Evolutionary conservation across 345 rosid species (phyloP).

Genomic region (Pistacia vera): DNA sequence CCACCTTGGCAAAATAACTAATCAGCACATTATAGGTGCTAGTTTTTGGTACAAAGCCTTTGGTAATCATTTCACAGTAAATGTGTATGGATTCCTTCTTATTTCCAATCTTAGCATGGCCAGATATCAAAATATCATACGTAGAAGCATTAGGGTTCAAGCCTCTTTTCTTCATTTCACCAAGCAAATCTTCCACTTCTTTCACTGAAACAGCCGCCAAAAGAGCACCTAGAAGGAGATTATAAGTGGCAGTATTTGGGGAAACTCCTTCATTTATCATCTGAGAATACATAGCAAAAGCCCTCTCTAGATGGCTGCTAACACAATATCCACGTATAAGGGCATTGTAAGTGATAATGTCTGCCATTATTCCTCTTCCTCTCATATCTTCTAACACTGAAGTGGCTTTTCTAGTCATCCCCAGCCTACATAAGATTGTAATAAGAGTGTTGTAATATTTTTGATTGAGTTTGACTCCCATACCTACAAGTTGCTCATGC

Average conservation of each 20-base stretch:
- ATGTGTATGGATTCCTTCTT: slow-evolving; percentile 58
- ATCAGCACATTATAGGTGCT: slow-evolving; percentile 82
- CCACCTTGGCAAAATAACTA: slow-evolving; percentile 55
- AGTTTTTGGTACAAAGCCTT: slow-evolving; percentile 74
- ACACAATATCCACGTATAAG: slow-evolving; percentile 69
- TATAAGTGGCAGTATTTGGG: slow-evolving; percentile 67
- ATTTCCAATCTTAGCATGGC: slow-evolving; percentile 73
- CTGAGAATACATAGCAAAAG: slow-evolving; percentile 47
- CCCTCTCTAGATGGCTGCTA: slow-evolving; percentile 54
- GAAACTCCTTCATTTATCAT: slow-evolving; percentile 62
- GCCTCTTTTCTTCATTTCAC: slow-evolving; percentile 64
- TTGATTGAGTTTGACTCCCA: slow-evolving; percentile 58
- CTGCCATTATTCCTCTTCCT: slow-evolving; percentile 47
- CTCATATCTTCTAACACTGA: slow-evolving; percentile 58
- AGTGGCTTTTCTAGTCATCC: slow-evolving; percentile 77
- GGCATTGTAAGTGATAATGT: slow-evolving; percentile 67
- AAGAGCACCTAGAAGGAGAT: slow-evolving; percentile 64
- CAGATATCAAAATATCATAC: slow-evolving; percentile 66
- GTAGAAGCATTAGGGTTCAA: slow-evolving; percentile 60
- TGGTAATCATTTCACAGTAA: slow-evolving; percentile 77
- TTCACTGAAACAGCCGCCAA: slow-evolving; percentile 45
- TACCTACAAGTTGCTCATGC: slow-evolving; percentile 58
- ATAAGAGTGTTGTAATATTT: slow-evolving; percentile 69
- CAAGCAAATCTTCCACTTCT: slow-evolving; percentile 53
- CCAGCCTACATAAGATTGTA: slow-evolving; percentile 61